phyloP scores from a whole-genome alignment of 805 yeast species.

The Starmerella gropengiesseri region DNA sequence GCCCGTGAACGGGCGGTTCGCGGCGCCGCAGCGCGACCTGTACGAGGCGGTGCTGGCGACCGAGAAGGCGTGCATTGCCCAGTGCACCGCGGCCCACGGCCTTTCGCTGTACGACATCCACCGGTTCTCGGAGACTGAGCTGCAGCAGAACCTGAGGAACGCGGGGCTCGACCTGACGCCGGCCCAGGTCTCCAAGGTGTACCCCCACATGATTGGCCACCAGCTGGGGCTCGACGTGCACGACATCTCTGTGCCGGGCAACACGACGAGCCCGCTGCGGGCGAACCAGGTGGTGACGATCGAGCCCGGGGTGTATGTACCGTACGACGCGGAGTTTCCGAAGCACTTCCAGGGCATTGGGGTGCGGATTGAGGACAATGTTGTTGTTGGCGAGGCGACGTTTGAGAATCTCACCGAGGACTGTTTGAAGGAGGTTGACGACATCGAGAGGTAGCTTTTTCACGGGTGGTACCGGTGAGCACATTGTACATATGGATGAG shows the following conservation, averaged over 20 bases:
- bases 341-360: conserved; percentile 77
- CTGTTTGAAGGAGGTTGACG: conserved; percentile 76
- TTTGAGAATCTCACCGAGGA: conserved; percentile 61
- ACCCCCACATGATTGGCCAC: conserved; percentile 95
- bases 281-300: conserved; percentile 81
- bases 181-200: conserved; percentile 36
- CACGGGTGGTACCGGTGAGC: too few relatives aligned
- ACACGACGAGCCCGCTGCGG: conserved; percentile 34
- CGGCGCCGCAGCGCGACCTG: conserved; percentile 69
- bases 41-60: conserved; percentile 82
- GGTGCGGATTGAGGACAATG: conserved; percentile 87
- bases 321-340: conserved; percentile 61
- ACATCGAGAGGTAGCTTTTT: too few relatives aligned
- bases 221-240: conserved; percentile 80
- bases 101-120: conserved; percentile 66
- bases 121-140: conserved; percentile 46
- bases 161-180: conserved; percentile 47
- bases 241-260: conserved; percentile 25
- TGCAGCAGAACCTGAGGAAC: conserved; percentile 57
- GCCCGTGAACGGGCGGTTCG: conserved; percentile 74
- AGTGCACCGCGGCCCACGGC: conserved; percentile 46
- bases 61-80: conserved; percentile 62
- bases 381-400: conserved; percentile 60
- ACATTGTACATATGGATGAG: too few relatives aligned
- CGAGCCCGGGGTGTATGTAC: conserved; percentile 93